Conservation (phyloP, 306 rosid species). For the Oemleria cerasiformis region DNA sequence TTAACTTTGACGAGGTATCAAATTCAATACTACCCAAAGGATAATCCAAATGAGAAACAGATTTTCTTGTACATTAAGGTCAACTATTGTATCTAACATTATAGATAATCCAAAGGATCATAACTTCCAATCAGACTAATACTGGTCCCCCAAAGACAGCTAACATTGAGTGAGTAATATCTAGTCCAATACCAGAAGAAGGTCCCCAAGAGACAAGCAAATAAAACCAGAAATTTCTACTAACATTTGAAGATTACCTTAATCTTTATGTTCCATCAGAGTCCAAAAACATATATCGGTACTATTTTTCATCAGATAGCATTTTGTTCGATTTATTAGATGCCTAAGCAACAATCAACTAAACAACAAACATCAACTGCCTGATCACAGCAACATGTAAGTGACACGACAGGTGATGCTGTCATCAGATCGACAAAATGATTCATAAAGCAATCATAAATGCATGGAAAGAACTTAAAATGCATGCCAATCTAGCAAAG, state of each 20-base stretch:
- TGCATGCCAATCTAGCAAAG: not conserved
- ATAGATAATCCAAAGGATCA: not conserved
- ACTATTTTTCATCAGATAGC: not conserved
- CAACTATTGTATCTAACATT: too few species aligned
- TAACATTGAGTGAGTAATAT: not conserved
- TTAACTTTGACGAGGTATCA: too few species aligned
- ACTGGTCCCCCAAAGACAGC: not conserved
- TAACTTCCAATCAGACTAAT: not conserved
- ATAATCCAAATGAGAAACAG: not conserved
- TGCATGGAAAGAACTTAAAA: not conserved
- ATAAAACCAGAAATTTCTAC: not conserved
- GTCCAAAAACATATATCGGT: not conserved
- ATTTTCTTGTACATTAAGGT: not conserved
- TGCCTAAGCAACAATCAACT: not conserved
- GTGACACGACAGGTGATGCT: not conserved
- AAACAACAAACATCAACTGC: not conserved
- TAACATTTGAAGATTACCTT: not conserved
- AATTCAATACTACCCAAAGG: too few species aligned
- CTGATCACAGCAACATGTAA: not conserved
- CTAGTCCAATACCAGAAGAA: slow-evolving; percentile 5
- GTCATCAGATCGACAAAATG: not conserved
- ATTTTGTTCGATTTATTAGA: not conserved
- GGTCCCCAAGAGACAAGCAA: not conserved
- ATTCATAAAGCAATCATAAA: not conserved
- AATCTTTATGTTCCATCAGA: not conserved